Evolutionary conservation across 352 stramenopile species (phyloP).

Genomic region (Phytophthora constricta): DNA sequence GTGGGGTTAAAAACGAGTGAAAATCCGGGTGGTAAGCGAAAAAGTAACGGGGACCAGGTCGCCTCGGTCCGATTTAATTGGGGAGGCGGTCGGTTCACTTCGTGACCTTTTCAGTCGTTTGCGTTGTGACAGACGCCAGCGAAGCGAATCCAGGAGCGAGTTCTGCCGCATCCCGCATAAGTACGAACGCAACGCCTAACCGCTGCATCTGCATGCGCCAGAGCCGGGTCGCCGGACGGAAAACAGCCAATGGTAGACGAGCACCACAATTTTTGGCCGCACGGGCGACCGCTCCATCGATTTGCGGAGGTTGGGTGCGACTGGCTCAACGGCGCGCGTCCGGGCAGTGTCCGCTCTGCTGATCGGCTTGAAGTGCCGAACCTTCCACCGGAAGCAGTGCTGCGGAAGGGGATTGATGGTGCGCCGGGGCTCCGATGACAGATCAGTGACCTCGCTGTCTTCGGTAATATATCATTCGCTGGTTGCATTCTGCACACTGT

Average conservation of each 20-base stretch:
- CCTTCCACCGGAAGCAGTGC: too few species aligned
- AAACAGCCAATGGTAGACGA: too few species aligned
- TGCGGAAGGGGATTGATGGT: too few species aligned
- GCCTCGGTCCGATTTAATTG: too few species aligned
- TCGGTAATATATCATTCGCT: not conserved
- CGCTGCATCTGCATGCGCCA: slow-evolving; percentile 26
- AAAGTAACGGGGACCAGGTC: too few species aligned
- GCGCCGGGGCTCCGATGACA: not conserved
- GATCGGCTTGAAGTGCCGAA: too few species aligned
- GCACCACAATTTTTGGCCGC: too few species aligned
- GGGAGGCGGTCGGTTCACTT: not conserved
- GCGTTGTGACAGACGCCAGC: slow-evolving; percentile 29
- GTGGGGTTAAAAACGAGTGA: slow-evolving; percentile 12
- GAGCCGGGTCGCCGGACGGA: too few species aligned
- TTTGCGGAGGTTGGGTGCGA: too few species aligned
- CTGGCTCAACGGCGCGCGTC: too few species aligned
- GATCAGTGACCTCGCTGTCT: not conserved
- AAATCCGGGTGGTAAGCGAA: slow-evolving; percentile 6
- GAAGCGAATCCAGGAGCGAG: slow-evolving; percentile 22
- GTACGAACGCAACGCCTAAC: slow-evolving; percentile 12
- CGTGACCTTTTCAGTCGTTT: slow-evolving; percentile 19
- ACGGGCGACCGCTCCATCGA: too few species aligned
- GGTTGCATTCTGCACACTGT: not conserved
- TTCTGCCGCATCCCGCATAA: slow-evolving; percentile 14
- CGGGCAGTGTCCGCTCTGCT: too few species aligned